Percentiles rank a stretch among this genome's conserved stretches.
phyloP scores from a whole-genome alignment of 768 basidiomycete genomes.

The Lentinula aciculospora region DNA sequence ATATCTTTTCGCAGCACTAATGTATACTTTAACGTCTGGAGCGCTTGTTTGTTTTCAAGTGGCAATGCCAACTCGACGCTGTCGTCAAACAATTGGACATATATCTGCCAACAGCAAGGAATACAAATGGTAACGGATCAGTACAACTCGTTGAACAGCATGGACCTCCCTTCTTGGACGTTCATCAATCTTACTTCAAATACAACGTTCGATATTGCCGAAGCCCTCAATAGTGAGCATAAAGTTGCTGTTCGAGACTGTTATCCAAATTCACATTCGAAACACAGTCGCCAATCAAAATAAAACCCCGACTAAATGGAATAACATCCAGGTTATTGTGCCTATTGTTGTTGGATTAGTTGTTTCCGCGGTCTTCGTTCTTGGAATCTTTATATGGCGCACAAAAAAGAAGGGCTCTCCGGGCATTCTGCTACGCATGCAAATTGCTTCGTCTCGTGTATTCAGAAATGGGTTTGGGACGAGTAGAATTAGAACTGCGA shows the following conservation, averaged over 20 bases:
- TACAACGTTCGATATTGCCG: not conserved
- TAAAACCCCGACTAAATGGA: conserved; percentile 13
- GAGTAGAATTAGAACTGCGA: conserved; percentile 1
- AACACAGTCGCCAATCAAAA: not conserved
- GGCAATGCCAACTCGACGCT: not conserved
- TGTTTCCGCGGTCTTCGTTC: conserved; percentile 16
- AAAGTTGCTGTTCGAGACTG: not conserved
- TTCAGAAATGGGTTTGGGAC: not conserved
- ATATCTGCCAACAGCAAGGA: conserved; percentile 5
- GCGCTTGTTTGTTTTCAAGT: conserved; percentile 14
- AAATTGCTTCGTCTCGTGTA: not conserved
- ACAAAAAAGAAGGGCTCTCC: conserved; percentile 11
- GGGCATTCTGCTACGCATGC: not conserved
- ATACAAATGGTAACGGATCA: not conserved
- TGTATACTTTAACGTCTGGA: conserved; percentile 23
- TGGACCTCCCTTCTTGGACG: conserved; percentile 1
- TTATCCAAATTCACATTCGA: not conserved
- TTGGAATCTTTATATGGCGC: conserved; percentile 11
- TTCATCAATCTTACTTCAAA: not conserved
- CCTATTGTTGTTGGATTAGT: conserved; percentile 27
- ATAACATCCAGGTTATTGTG: conserved; percentile 23
- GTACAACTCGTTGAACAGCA: not conserved
- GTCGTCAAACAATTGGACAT: conserved; percentile 6
- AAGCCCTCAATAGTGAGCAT: not conserved
- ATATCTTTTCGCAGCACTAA: conserved; percentile 19